These are phyloP conservation scores for Limonomyces culmigenus DNA, from an alignment of 1,284 basidiomycete genomes.

Conservation along the genomic window DNA sequence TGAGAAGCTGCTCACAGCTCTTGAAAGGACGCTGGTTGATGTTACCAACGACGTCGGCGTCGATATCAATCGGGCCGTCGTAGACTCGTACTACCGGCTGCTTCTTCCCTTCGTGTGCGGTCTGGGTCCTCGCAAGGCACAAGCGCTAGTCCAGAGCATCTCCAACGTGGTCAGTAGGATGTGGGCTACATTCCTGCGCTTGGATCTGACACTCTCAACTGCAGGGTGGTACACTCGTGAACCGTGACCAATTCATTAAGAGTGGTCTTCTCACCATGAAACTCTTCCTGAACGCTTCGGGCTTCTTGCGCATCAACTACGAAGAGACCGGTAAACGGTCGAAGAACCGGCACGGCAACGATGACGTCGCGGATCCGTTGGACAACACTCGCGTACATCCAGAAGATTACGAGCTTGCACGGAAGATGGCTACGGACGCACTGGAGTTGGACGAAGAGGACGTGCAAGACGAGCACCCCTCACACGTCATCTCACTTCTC, in stretches of 20 bases:
- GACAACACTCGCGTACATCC: constrained; percentile 96
- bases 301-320: constrained; percentile 78
- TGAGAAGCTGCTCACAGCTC: constrained; percentile 61
- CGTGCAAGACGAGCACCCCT: constrained; percentile 78
- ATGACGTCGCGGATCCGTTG: constrained; percentile 72
- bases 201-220: constrained; percentile 6
- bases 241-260: constrained; percentile 76
- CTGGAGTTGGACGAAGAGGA: constrained; percentile 94
- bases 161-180: constrained; percentile 37
- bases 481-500: constrained; percentile 70
- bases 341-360: constrained; percentile 56
- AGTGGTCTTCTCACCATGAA: constrained; percentile 67
- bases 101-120: constrained; percentile 88
- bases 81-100: constrained; percentile 75
- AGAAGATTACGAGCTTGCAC: constrained; percentile 94
- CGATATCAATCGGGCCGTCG: constrained; percentile 86
- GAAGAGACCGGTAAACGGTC: constrained; percentile 40
- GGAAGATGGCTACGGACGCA: constrained; percentile 97
- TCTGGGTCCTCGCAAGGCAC: constrained; percentile 89
- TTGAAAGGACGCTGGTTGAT: constrained; percentile 85
- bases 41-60: constrained; percentile 86
- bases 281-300: constrained; percentile 81
- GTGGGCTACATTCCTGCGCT: background rate
- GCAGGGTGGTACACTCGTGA: constrained; percentile 71
- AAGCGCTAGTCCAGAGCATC: constrained; percentile 74